Base-by-base conservation (phyloP, 805 yeast species). In the Candida pseudoglaebosa region DNA sequence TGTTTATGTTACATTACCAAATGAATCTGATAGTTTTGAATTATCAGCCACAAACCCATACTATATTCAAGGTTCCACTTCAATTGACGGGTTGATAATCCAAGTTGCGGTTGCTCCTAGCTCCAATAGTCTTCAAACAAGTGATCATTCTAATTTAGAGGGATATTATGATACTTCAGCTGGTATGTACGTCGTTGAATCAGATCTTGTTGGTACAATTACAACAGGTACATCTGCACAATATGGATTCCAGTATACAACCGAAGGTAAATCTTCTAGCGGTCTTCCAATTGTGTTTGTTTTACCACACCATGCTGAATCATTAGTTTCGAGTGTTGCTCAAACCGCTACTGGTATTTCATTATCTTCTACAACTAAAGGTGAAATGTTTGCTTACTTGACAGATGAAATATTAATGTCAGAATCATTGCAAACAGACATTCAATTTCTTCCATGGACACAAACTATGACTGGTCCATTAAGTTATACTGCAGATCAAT, bases 141-240 rank as follows among this genome's bases (percentile, higher is more conserved):
- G 36, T 21, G 36, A 33, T 10, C 34, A 28, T 12, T 20, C 24
- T 7, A 44, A 48, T 7, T 54, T 58, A 22, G 76, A 71, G 17
- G 55, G 62, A 5, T 61, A 56, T 44, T 80, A 80, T 52, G 90
- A 82, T 55, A 48, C 62, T 31, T 78, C 84, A 15, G 90, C 93
- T 29, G 95, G 95, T 29, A 63, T 70, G 47, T 84, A 81, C 52
- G 77, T 75, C 3, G 70, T 71, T 2, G 69, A 67, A 24, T 80
- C 80, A 14, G 41, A 52, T 3, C 50, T 81, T 15, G 48, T 52
- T 15, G 86, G 84, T 38, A 55, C 70, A 17, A 68, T 66, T 4
- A 47, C 70, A 12, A 62, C 65, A 18, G 78, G 78, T 13, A 42
- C 59, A 3, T 45, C 62, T 18, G 82, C 80, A 8, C 53, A 60